Evolutionary conservation across 2,329 filamentous ascomycete genomes (phyloP).

Genomic region (Neospermospora avenae): DNA sequence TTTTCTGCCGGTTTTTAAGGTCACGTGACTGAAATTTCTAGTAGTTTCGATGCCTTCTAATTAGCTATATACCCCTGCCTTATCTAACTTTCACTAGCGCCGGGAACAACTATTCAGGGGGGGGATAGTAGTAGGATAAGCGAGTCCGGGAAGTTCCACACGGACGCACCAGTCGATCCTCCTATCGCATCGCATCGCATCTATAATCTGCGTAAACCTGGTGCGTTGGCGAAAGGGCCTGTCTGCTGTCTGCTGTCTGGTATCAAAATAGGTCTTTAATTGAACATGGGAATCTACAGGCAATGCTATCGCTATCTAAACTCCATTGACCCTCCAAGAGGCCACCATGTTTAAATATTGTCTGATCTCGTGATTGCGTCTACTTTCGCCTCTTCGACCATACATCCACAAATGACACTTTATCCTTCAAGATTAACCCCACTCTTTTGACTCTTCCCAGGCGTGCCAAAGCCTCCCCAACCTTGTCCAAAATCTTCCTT

Average conservation of each 20-base stretch:
- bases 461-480: constrained; percentile 83
- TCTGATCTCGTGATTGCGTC: not conserved
- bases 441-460: constrained; percentile 87
- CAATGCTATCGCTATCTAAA: constrained; percentile 12
- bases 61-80: no score
- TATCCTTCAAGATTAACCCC: constrained; percentile 77
- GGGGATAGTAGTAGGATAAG: no score
- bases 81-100: no score
- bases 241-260: no score
- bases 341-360: not conserved
- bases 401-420: constrained; percentile 74
- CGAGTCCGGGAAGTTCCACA: not conserved
- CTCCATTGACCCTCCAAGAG: not conserved
- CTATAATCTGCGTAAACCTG: no score
- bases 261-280: not conserved
- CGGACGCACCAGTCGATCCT: not conserved
- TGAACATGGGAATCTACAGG: constrained; percentile 11
- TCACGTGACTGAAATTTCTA: no score
- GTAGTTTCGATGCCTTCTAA: no score
- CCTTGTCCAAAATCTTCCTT: constrained; percentile 67
- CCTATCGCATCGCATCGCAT: not conserved
- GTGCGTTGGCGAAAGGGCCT: no score
- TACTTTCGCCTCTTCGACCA: constrained; percentile 49
- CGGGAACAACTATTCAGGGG: no score
- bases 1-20: no score